Evolutionary conservation across 371 early-diverging fungal species (phyloP).

Genomic region (Mucor ambiguus): DNA sequence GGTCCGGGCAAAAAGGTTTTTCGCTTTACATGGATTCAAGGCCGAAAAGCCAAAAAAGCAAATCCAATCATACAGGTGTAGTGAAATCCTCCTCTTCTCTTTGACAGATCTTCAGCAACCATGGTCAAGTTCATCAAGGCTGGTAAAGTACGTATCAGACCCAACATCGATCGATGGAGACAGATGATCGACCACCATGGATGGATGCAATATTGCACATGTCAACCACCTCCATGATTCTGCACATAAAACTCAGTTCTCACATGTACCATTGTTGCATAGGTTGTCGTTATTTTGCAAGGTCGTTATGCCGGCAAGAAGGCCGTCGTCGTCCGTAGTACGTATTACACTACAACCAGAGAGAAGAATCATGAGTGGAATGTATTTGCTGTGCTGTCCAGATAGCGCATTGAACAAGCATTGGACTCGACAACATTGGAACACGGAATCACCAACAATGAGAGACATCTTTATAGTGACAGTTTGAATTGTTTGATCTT

Average conservation of each 20-base stretch:
- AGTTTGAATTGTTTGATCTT: neutral
- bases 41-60: constrained; percentile 4
- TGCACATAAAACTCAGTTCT: neutral
- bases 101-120: constrained; percentile 30
- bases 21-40: neutral
- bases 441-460: neutral
- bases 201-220: neutral
- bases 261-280: neutral
- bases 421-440: neutral
- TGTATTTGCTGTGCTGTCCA: neutral
- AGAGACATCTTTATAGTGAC: neutral
- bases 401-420: neutral
- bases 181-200: neutral
- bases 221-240: neutral
- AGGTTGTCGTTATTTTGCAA: constrained; percentile 96
- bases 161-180: constrained; percentile 2
- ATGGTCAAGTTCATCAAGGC: constrained; percentile 76
- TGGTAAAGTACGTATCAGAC: constrained; percentile 51
- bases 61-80: neutral
- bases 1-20: constrained; percentile 6
- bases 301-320: constrained; percentile 99
- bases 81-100: constrained; percentile 31
- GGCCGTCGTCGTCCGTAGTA: constrained; percentile 97
- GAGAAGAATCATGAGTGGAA: neutral
- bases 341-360: constrained; percentile 16